Conservation (phyloP, 2,329 filamentous ascomycete species). For the Stagonosporopsis vannaccii region DNA sequence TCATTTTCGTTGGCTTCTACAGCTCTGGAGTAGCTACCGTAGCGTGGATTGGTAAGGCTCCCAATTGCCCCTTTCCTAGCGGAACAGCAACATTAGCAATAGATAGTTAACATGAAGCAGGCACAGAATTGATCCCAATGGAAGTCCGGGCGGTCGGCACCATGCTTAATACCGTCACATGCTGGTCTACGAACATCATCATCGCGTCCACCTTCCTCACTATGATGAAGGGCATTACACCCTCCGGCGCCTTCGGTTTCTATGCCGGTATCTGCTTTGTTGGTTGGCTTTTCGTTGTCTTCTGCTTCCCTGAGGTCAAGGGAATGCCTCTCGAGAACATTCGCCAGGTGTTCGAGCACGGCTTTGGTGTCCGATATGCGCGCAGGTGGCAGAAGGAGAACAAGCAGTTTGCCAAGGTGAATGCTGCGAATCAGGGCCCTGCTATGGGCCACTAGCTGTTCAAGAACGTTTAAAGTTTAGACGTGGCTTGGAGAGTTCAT, state of each 20-base stretch:
- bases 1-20: conserved; percentile 48
- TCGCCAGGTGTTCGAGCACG: conserved; percentile 45
- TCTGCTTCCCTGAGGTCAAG: conserved; percentile 49
- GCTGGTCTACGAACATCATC: conserved; percentile 47
- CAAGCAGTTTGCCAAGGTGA: conserved; percentile 43
- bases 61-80: no score
- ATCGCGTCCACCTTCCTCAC: conserved; percentile 50
- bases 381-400: conserved; percentile 49
- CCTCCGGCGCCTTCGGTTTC: conserved; percentile 49
- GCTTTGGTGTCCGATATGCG: conserved; percentile 47
- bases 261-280: conserved; percentile 48
- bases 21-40: conserved; percentile 44
- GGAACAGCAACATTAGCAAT: neutral
- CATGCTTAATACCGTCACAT: conserved; percentile 44
- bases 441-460: conserved; percentile 31
- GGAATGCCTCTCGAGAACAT: conserved; percentile 49
- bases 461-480: neutral
- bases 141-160: conserved; percentile 50
- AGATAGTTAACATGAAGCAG: neutral
- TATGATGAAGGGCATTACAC: conserved; percentile 51
- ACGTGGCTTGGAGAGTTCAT: neutral
- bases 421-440: conserved; percentile 26
- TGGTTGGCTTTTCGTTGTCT: conserved; percentile 46
- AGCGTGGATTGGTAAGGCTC: conserved; percentile 41
- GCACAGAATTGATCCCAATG: conserved; percentile 42